Conservation (phyloP, 768 basidiomycete species). For the Clitopilus hobsonii region DNA sequence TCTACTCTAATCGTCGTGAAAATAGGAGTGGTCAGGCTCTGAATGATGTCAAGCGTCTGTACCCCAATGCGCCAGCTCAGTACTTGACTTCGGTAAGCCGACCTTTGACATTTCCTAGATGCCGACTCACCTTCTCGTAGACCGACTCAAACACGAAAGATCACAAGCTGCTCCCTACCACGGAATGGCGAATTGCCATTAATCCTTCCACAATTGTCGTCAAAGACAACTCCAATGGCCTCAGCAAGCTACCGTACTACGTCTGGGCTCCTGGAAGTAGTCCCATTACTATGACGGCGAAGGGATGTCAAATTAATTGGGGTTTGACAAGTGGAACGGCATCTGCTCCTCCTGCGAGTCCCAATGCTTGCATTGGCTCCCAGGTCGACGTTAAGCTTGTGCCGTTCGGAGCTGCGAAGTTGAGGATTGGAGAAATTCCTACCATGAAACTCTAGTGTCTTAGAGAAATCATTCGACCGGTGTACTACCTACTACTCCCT, state of each 20-base stretch:
- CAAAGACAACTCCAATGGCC: constrained; percentile 21
- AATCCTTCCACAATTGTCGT: constrained; percentile 30
- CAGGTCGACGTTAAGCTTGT: constrained; percentile 29
- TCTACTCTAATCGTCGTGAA: neutral
- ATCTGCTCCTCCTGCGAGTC: constrained; percentile 29
- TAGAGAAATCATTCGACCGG: too few relatives aligned
- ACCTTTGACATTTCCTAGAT: neutral
- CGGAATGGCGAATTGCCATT: constrained; percentile 34
- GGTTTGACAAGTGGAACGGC: constrained; percentile 26
- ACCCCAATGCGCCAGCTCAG: constrained; percentile 28
- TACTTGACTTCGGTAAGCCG: constrained; percentile 31
- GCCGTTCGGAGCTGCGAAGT: constrained; percentile 34
- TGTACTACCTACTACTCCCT: too few relatives aligned
- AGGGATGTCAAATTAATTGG: constrained; percentile 35
- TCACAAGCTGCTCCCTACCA: constrained; percentile 32
- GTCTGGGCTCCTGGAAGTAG: constrained; percentile 34
- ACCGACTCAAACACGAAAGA: constrained; percentile 35
- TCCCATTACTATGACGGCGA: constrained; percentile 34
- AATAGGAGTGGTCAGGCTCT: constrained; percentile 33
- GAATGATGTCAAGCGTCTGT: constrained; percentile 26
- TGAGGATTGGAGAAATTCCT: constrained; percentile 36
- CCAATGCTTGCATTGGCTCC: constrained; percentile 25
- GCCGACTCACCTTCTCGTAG: constrained; percentile 14
- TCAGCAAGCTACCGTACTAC: constrained; percentile 28
- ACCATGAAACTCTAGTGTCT: constrained; percentile 20